Evolutionary conservation across 1,139 yeast genomes (phyloP), one percentile per base, ranked within the genome.

Genomic region (Yamadazyma aaseri): DNA sequence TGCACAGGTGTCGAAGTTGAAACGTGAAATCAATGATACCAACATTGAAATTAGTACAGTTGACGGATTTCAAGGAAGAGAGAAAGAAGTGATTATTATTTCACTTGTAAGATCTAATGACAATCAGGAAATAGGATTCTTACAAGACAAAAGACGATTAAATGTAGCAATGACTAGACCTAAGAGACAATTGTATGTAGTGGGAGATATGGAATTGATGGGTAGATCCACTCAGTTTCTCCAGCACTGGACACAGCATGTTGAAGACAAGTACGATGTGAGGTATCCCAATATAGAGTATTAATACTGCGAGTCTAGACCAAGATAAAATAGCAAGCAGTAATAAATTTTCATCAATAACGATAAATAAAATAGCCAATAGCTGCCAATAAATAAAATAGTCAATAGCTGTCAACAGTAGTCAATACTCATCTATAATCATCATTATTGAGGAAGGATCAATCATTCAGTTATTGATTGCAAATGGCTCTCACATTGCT

Each of bases 91-190:
- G 0, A 89, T 87, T n/a, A 89, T 68, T 6, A 51, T 68, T 4
- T 53, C 66, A 14, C 52, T 68, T 17, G 74, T 68, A 4, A 48
- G 74, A 38, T 60, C 69, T 14, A 68, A 68, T 42, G 86, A 73
- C 29, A 49, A 59, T 8, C 60, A 71, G 29, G 84, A 81, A 35
- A 80, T 87, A 32, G 96, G 96, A 11, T 87, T 87, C 51, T 60
- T 87, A 38, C 69, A 71, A 26, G 96, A 87, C 47, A 71, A 74
- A 38, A 63, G 89, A 47, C 64, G 92, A 50, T 63, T 87, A 35
- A 89, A 89, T 52, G 97, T 90, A 25, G 96, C 97, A 3, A 87
- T 90, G 59, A 89, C 97, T 0, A 70, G 98, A 44, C 87, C 97
- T 3, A 82, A 84, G 51, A 67, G 92, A 40, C 97, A 90, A 48